These are phyloP conservation scores for Phytopythium montanum DNA, from an alignment of 352 stramenopile species.

Conservation along the genomic window DNA sequence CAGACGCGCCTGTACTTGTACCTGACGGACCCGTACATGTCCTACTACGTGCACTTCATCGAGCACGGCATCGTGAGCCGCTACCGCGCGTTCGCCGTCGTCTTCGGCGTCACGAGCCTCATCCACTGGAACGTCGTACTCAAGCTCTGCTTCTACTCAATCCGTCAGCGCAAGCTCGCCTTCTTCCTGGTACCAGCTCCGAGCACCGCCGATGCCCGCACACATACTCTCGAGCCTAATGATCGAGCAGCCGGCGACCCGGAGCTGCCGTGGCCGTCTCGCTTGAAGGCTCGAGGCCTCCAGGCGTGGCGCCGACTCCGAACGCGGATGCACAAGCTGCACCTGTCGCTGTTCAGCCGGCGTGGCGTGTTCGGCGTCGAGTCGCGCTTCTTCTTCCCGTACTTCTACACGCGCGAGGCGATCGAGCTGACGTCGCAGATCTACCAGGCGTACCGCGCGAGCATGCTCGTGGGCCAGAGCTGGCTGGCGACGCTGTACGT, in stretches of 20 bases:
- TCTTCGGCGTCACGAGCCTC: conserved; percentile 23
- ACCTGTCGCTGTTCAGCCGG: conserved; percentile 11
- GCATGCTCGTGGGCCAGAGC: conserved; percentile 8
- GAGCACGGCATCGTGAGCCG: conserved; percentile 12
- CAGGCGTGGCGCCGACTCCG: neutral
- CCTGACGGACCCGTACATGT: conserved; percentile 15
- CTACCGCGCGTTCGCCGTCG: conserved; percentile 17
- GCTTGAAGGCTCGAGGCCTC: neutral
- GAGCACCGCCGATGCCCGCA: no score
- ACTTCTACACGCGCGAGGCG: conserved; percentile 17
- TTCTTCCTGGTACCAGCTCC: conserved; percentile 7
- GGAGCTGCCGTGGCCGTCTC: neutral
- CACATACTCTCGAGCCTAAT: neutral
- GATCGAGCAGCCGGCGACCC: neutral
- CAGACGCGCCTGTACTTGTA: conserved; percentile 21
- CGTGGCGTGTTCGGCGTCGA: conserved; percentile 20
- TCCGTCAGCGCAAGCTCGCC: conserved; percentile 14
- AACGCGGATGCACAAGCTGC: neutral
- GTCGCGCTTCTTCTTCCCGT: conserved; percentile 20
- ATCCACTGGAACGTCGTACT: conserved; percentile 23
- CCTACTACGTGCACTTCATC: conserved; percentile 24
- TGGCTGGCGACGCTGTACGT: conserved; percentile 13
- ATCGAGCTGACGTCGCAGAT: conserved; percentile 21
- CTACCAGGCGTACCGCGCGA: conserved; percentile 21
- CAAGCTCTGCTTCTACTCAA: conserved; percentile 13